phyloP scores from a whole-genome alignment of 345 rosid species.

The Ceriops decandra region DNA sequence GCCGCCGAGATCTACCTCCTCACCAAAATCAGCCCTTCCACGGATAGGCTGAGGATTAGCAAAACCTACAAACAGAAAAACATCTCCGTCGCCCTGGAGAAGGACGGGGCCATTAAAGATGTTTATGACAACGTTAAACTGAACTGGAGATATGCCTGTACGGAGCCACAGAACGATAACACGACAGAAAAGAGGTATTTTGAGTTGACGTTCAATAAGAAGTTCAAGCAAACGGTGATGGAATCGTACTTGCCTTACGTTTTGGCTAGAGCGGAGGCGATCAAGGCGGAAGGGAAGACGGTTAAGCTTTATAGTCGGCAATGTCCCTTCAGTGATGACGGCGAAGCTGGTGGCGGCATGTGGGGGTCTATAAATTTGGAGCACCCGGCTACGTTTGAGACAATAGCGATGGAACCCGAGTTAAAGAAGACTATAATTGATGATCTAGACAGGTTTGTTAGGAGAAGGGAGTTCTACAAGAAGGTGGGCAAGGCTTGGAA shows the following conservation, averaged over 20 bases:
- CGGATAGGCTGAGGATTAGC: slow-evolving; percentile 37
- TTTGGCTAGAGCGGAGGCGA: slow-evolving; percentile 22
- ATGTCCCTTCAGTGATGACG: slow-evolving; percentile 19
- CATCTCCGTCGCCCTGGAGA: slow-evolving; percentile 29
- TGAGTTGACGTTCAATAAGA: slow-evolving; percentile 40
- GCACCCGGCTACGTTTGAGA: slow-evolving; percentile 52
- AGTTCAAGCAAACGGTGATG: slow-evolving; percentile 27
- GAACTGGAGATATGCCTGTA: slow-evolving; percentile 30
- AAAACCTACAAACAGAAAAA: slow-evolving; percentile 32
- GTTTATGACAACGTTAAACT: slow-evolving; percentile 23
- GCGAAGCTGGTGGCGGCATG: slow-evolving; percentile 14
- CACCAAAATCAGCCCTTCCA: slow-evolving; percentile 39
- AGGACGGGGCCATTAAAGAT: slow-evolving; percentile 37
- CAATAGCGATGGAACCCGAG: slow-evolving; percentile 39
- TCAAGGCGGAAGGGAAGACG: slow-evolving; percentile 34
- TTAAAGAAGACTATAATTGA: slow-evolving; percentile 36
- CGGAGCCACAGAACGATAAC: slow-evolving; percentile 11
- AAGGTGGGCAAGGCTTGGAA: slow-evolving; percentile 62
- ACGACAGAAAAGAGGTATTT: slow-evolving; percentile 22
- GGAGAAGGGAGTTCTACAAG: slow-evolving; percentile 45
- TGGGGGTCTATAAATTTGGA: slow-evolving; percentile 51
- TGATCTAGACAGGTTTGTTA: slow-evolving; percentile 48
- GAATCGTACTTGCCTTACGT: slow-evolving; percentile 30
- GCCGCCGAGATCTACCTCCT: slow-evolving; percentile 48
- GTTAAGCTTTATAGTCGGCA: slow-evolving; percentile 41